phyloP scores from a whole-genome alignment of 2,329 filamentous ascomycete genomes.

The Clarireedia homoeocarpa region DNA sequence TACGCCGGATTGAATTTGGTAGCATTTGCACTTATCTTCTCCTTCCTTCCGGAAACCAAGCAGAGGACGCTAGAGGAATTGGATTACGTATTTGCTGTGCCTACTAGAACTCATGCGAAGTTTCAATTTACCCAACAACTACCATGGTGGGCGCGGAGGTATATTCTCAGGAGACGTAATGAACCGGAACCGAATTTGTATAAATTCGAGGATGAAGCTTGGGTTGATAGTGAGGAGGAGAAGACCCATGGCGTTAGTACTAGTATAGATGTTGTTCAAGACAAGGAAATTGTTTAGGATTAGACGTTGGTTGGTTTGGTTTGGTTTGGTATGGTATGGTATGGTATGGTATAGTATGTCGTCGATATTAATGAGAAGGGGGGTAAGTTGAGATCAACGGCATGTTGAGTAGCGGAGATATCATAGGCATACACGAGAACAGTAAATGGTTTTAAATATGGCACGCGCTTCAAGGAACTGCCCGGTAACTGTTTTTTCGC shows the following conservation, averaged over 20 bases:
- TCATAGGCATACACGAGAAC: too few species aligned
- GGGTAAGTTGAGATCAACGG: too few species aligned
- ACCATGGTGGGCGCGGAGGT: slow-evolving; percentile 19
- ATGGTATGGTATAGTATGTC: too few species aligned
- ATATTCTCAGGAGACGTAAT: slow-evolving; percentile 28
- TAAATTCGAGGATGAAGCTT: slow-evolving; percentile 8
- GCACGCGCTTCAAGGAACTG: too few species aligned
- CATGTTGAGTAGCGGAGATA: too few species aligned
- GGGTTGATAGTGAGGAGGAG: background rate
- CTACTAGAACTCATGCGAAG: slow-evolving; percentile 24
- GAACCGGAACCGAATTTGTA: slow-evolving; percentile 1
- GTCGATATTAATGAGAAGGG: too few species aligned
- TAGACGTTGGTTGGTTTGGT: too few species aligned
- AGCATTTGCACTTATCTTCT: slow-evolving; percentile 48
- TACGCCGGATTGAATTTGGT: slow-evolving; percentile 49
- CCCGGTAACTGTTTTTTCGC: too few species aligned
- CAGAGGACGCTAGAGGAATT: slow-evolving; percentile 31
- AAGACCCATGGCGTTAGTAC: background rate
- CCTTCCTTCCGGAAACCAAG: slow-evolving; percentile 53
- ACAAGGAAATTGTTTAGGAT: background rate
- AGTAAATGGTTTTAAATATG: too few species aligned
- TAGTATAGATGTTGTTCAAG: background rate
- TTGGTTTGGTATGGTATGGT: too few species aligned
- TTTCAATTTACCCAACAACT: slow-evolving; percentile 26
- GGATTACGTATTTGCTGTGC: slow-evolving; percentile 40